phyloP scores from a whole-genome alignment of 2,329 filamentous ascomycete genomes.

The Lizonia empirigonia region DNA sequence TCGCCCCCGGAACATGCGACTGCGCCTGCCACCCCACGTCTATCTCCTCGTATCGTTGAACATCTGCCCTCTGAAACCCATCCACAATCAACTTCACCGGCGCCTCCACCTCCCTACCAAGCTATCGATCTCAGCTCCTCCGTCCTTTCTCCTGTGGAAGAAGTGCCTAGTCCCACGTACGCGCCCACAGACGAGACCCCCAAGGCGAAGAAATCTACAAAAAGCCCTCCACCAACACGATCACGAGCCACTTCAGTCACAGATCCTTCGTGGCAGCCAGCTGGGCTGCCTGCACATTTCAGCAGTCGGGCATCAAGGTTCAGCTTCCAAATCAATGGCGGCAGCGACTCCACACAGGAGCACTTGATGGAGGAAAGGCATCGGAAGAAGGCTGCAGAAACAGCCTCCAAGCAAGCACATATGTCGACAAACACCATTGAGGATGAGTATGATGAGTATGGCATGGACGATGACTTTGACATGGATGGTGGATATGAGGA shows the following conservation, averaged over 20 bases:
- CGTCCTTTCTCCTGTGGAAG: conserved; percentile 43
- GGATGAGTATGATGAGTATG: conserved; percentile 48
- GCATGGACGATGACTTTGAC: conserved; percentile 54
- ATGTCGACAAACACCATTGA: conserved; percentile 45
- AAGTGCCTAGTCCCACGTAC: conserved; percentile 37
- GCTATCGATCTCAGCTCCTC: conserved; percentile 30
- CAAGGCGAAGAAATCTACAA: conserved; percentile 42
- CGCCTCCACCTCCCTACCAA: conserved; percentile 27
- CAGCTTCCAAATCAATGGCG: conserved; percentile 80
- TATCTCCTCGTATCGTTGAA: conserved; percentile 16
- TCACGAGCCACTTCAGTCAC: conserved; percentile 47
- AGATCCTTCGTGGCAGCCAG: conserved; percentile 44
- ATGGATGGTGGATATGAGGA: conserved; percentile 68
- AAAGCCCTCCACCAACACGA: conserved; percentile 42
- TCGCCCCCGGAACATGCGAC: conserved; percentile 29
- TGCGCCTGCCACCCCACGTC: conserved; percentile 10
- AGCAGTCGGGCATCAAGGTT: conserved; percentile 76
- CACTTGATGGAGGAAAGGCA: conserved; percentile 75
- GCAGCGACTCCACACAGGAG: conserved; percentile 68
- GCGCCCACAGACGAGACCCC: conserved; percentile 34
- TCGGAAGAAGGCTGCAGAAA: conserved; percentile 68
- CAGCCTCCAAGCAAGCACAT: conserved; percentile 51
- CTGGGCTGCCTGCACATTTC: conserved; percentile 51
- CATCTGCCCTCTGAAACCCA: conserved; percentile 19
- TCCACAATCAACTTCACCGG: conserved; percentile 12